A percentile compares a stretch with the other conserved stretches of the same genome.
Conservation (phyloP, 441 rosid species). For the Erodium moschatum region DNA sequence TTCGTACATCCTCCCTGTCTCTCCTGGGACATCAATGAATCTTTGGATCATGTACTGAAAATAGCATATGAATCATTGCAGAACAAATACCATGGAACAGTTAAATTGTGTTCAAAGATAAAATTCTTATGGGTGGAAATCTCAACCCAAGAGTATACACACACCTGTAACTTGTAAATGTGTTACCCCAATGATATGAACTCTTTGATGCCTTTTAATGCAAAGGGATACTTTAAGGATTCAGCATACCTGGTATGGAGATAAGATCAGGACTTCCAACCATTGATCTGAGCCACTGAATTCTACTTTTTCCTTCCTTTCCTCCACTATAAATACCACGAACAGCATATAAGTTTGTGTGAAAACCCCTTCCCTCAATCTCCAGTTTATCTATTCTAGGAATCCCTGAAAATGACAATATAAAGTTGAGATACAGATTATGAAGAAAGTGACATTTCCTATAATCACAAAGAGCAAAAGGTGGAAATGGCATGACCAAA, state of each 20-base stretch:
- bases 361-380: constrained; percentile 91
- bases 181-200: neutral
- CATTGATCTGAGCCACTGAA: constrained; percentile 96
- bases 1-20: constrained; percentile 87
- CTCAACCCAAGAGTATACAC: neutral
- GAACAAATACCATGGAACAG: neutral
- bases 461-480: neutral
- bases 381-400: constrained; percentile 85
- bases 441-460: constrained; percentile 9
- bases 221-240: neutral
- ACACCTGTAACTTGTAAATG: neutral
- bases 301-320: constrained; percentile 91
- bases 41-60: constrained; percentile 16
- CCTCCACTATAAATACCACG: constrained; percentile 86
- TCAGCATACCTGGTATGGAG: constrained; percentile 67
- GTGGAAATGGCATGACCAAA: neutral
- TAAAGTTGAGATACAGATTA: constrained; percentile 7
- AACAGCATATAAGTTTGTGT: constrained; percentile 85
- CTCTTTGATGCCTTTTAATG: neutral
- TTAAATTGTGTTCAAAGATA: neutral
- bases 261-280: constrained; percentile 97
- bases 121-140: neutral
- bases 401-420: constrained; percentile 40
- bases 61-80: neutral
- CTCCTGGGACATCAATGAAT: constrained; percentile 50